Percentiles rank a stretch among this genome's conserved stretches.
Evolutionary conservation across 1,139 yeast genomes (phyloP).

Genomic region (Candida buenavistaensis): DNA sequence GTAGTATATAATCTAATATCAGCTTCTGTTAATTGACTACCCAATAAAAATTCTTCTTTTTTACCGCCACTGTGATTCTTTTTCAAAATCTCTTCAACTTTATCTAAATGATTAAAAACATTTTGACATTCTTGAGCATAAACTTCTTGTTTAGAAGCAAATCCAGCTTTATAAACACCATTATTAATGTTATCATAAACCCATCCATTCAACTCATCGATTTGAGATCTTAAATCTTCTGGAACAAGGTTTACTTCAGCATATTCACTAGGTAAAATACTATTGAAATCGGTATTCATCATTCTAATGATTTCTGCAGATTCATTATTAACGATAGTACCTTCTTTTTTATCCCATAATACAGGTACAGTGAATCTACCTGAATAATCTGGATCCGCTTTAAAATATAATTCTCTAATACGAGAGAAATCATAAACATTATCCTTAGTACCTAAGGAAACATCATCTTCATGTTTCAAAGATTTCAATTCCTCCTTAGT

Average conservation of each 20-base stretch:
- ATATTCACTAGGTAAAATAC: constrained; percentile 47
- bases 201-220: constrained; percentile 84
- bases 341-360: constrained; percentile 81
- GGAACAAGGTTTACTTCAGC: constrained; percentile 68
- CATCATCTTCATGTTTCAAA: constrained; percentile 32
- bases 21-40: constrained; percentile 78
- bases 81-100: constrained; percentile 64
- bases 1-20: constrained; percentile 80
- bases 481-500: constrained; percentile 27
- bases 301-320: constrained; percentile 86
- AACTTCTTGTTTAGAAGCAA: constrained; percentile 80
- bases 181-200: constrained; percentile 83
- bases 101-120: constrained; percentile 72
- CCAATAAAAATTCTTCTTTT: constrained; percentile 50
- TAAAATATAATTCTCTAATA: constrained; percentile 69
- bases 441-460: constrained; percentile 62
- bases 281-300: constrained; percentile 63
- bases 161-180: constrained; percentile 94
- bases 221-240: constrained; percentile 44
- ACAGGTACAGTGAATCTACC: constrained; percentile 93
- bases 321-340: constrained; percentile 88
- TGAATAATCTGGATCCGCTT: constrained; percentile 69
- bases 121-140: constrained; percentile 71
- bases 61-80: constrained; percentile 38
- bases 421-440: constrained; percentile 59